Evolutionary conservation across 306 rosid genomes (phyloP).

Genomic region (Castanea mollissima): DNA sequence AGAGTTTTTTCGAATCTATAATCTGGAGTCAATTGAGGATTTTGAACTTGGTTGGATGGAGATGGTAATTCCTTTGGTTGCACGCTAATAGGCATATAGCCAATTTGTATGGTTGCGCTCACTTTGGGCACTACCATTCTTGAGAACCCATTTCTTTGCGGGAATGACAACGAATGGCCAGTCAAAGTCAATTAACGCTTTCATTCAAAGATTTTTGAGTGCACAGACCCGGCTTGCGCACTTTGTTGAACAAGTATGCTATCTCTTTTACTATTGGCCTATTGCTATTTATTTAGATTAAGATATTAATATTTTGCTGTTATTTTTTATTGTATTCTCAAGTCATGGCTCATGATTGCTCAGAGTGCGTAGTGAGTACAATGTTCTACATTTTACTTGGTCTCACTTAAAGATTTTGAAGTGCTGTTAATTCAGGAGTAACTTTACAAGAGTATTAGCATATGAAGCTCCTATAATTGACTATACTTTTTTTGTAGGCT

Average conservation of each 20-base stretch:
- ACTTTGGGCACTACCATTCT: conserved; percentile 88
- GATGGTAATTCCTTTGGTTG: conserved; percentile 83
- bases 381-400: not conserved
- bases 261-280: conserved; percentile 1
- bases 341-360: not conserved
- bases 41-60: conserved; percentile 91
- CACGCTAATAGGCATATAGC: conserved; percentile 79
- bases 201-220: conserved; percentile 90
- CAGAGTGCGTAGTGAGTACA: not conserved
- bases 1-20: conserved; percentile 79
- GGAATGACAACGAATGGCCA: conserved; percentile 90
- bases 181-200: conserved; percentile 87
- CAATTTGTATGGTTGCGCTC: conserved; percentile 71
- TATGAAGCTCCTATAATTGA: not conserved
- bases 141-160: conserved; percentile 91
- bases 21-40: conserved; percentile 83
- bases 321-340: not conserved
- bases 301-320: not conserved
- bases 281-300: conserved; percentile 2
- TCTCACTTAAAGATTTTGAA: not conserved
- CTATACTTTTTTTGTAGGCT: not conserved
- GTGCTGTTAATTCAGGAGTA: not conserved
- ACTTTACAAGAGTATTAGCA: not conserved
- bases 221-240: conserved; percentile 94
- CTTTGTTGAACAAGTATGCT: conserved; percentile 80